These are phyloP conservation scores for Uronychia setigera DNA, from an alignment of 73 alveolate genomes.

Conservation along the genomic window DNA sequence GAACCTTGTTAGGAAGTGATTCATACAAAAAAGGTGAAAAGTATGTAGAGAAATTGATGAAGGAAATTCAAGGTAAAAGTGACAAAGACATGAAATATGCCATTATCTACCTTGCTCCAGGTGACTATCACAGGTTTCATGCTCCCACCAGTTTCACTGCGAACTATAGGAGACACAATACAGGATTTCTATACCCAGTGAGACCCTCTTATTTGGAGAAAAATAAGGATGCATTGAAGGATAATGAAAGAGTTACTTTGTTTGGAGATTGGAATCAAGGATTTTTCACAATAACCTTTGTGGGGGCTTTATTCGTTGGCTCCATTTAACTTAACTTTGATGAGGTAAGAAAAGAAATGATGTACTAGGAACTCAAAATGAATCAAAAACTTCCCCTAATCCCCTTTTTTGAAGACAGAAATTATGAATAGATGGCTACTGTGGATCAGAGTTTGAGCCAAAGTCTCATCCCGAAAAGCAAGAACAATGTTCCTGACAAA, in stretches of 20 bases:
- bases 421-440: too few relatives aligned
- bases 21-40: not conserved
- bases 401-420: conserved; percentile 32
- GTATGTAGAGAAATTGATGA: not conserved
- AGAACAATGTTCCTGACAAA: not conserved
- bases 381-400: conserved; percentile 27
- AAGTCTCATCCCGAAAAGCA: too few relatives aligned
- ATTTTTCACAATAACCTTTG: conserved; percentile 53
- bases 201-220: conserved; percentile 66
- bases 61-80: conserved; percentile 36
- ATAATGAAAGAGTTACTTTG: conserved; percentile 83
- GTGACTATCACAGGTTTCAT: conserved; percentile 91
- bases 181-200: conserved; percentile 84
- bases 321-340: conserved; percentile 73
- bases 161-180: conserved; percentile 71
- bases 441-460: too few relatives aligned
- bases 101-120: conserved; percentile 81
- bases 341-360: not conserved
- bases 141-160: conserved; percentile 76
- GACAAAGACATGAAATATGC: conserved; percentile 18
- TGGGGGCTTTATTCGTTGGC: conserved; percentile 93
- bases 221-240: conserved; percentile 49
- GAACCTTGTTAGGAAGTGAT: not conserved
- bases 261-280: conserved; percentile 90
- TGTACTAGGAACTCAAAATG: conserved; percentile 29